These are phyloP conservation scores for Parascedosporium putredinis DNA, from an alignment of 2,329 filamentous ascomycete species.

Conservation along the genomic window DNA sequence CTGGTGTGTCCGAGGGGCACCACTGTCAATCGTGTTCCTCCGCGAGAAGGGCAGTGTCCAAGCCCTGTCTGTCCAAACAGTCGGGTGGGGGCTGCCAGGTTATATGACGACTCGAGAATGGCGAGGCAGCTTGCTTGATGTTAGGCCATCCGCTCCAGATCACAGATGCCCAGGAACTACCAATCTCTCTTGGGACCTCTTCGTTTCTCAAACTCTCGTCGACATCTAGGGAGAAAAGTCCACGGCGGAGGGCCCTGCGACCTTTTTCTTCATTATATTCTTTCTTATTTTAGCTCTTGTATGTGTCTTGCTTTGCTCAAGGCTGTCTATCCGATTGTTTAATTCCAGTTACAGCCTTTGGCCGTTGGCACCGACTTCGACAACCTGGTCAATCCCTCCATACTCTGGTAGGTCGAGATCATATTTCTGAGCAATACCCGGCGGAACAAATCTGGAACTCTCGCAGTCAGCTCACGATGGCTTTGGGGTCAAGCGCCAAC, in stretches of 20 bases:
- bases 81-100: constrained; percentile 43
- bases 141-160: neutral
- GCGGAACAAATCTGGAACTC: constrained; percentile 63
- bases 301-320: too few relatives aligned
- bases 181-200: too few relatives aligned
- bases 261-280: too few relatives aligned
- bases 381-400: constrained; percentile 77
- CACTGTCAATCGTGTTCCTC: constrained; percentile 27
- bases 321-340: too few relatives aligned
- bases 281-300: too few relatives aligned
- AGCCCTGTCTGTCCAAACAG: constrained; percentile 51
- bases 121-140: neutral
- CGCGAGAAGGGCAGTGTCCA: constrained; percentile 45
- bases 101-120: constrained; percentile 30
- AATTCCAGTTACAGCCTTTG: constrained; percentile 38
- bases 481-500: too few relatives aligned
- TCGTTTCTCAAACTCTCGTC: too few relatives aligned
- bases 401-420: constrained; percentile 74
- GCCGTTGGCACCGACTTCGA: constrained; percentile 52
- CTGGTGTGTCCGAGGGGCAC: constrained; percentile 36
- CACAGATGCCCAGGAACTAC: too few relatives aligned
- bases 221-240: too few relatives aligned
- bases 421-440: constrained; percentile 73
- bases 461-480: too few relatives aligned
- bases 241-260: neutral